Percentiles rank a stretch among this genome's conserved stretches.
phyloP scores from a whole-genome alignment of 1,284 basidiomycete genomes.

The Lignosus rhinocerotis region DNA sequence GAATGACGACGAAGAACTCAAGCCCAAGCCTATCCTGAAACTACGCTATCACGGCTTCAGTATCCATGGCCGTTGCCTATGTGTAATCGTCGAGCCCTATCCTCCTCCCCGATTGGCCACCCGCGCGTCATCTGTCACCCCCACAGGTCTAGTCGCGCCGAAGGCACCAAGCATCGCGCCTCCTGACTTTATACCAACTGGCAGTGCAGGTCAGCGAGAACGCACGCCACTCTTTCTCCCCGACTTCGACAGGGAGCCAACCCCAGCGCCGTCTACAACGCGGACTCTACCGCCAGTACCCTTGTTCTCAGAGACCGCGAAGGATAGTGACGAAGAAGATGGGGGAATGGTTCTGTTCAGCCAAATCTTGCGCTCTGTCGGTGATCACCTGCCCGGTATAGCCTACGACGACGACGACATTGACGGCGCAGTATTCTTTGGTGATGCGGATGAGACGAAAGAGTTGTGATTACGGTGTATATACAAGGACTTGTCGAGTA shows the following conservation, averaged over 20 bases:
- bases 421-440: slow-evolving; percentile 71
- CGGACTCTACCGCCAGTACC: slow-evolving; percentile 43
- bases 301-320: slow-evolving; percentile 42
- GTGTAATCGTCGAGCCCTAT: slow-evolving; percentile 78
- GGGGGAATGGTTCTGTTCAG: slow-evolving; percentile 73
- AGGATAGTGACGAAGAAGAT: slow-evolving; percentile 38
- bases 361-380: slow-evolving; percentile 63
- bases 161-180: slow-evolving; percentile 39
- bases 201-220: slow-evolving; percentile 30
- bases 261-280: slow-evolving; percentile 36
- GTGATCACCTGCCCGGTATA: slow-evolving; percentile 51
- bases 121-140: slow-evolving; percentile 38
- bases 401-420: slow-evolving; percentile 76
- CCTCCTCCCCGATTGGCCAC: slow-evolving; percentile 48
- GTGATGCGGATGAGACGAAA: slow-evolving; percentile 74
- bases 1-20: slow-evolving; percentile 61
- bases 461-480: slow-evolving; percentile 45
- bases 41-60: slow-evolving; percentile 68
- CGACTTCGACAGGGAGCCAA: slow-evolving; percentile 48
- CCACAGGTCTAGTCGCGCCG: slow-evolving; percentile 26
- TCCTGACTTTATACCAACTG: slow-evolving; percentile 32
- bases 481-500: not conserved
- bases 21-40: slow-evolving; percentile 68
- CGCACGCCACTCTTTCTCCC: slow-evolving; percentile 71
- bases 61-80: slow-evolving; percentile 69